Conservation (phyloP, 768 basidiomycete genomes). For the Calocybe gangraenosa region DNA sequence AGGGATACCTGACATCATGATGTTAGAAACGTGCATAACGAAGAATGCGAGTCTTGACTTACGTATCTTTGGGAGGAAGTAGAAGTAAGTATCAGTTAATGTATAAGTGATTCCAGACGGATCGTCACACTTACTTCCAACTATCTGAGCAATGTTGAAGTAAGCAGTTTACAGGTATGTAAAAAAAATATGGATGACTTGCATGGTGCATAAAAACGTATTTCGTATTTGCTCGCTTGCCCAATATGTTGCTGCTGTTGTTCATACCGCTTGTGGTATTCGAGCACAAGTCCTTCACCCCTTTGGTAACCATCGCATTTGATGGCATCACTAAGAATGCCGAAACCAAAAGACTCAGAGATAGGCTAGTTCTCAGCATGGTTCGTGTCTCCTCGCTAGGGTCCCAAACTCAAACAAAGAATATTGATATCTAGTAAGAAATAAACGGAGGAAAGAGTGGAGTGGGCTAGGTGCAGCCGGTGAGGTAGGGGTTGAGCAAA, state of each 20-base stretch:
- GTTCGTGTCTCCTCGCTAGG: neutral
- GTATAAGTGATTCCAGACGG: constrained; percentile 2
- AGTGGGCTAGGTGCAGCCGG: neutral
- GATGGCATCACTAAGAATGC: neutral
- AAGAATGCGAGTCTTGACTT: no score
- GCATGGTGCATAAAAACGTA: constrained; percentile 53
- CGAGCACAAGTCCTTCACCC: neutral
- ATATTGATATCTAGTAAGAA: neutral
- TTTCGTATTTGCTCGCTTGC: constrained; percentile 39
- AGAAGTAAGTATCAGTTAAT: neutral
- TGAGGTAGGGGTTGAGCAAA: neutral
- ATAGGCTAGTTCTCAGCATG: neutral
- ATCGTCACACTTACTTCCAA: constrained; percentile 36
- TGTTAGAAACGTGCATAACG: neutral
- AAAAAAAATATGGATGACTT: constrained; percentile 14
- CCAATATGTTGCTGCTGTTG: constrained; percentile 10
- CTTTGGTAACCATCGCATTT: constrained; percentile 5
- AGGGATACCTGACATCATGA: constrained; percentile 29
- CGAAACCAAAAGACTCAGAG: neutral
- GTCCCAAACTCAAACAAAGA: neutral
- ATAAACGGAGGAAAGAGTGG: neutral
- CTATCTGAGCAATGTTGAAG: constrained; percentile 30
- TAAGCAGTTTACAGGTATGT: no score
- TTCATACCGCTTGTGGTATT: neutral
- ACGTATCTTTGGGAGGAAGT: constrained; percentile 35